phyloP scores from a whole-genome alignment of 2,329 filamentous ascomycete genomes.

The Colletotrichum phormii region DNA sequence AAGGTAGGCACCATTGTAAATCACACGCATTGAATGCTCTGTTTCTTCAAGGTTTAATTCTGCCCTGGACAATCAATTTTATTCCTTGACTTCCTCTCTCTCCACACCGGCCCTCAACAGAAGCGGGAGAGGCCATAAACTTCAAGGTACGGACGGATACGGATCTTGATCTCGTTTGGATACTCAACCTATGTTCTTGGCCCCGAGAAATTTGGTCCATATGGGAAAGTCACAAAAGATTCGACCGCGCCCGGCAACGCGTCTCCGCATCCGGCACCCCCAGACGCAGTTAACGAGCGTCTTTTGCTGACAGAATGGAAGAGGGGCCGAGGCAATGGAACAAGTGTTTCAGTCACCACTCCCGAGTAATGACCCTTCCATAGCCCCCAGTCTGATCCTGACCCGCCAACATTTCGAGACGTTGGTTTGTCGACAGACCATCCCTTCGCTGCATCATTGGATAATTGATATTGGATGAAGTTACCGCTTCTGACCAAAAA shows the following conservation, averaged over 20 bases:
- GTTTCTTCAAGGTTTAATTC: too few relatives aligned
- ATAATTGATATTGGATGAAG: not conserved
- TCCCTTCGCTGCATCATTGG: not conserved
- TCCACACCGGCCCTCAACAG: not conserved
- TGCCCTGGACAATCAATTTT: too few relatives aligned
- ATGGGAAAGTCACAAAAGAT: slow-evolving; percentile 19
- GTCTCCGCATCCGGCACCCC: slow-evolving; percentile 31
- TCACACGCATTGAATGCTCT: too few relatives aligned
- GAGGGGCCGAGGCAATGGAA: slow-evolving; percentile 15
- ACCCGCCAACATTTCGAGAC: not conserved
- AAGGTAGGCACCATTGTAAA: not conserved
- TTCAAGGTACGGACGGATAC: not conserved
- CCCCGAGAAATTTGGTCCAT: slow-evolving; percentile 13
- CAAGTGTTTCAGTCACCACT: slow-evolving; percentile 29
- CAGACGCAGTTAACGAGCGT: slow-evolving; percentile 13
- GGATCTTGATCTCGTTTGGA: slow-evolving; percentile 12
- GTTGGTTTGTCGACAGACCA: not conserved
- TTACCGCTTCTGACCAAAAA: not conserved
- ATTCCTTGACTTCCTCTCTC: not conserved
- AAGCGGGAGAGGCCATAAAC: not conserved
- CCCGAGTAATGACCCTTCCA: slow-evolving; percentile 28
- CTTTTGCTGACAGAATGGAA: not conserved
- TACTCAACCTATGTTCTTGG: slow-evolving; percentile 23
- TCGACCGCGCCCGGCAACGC: slow-evolving; percentile 27
- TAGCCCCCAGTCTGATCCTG: not conserved